phyloP scores from a whole-genome alignment of 169 alveolate species.

The Plasmodium berghei region DNA sequence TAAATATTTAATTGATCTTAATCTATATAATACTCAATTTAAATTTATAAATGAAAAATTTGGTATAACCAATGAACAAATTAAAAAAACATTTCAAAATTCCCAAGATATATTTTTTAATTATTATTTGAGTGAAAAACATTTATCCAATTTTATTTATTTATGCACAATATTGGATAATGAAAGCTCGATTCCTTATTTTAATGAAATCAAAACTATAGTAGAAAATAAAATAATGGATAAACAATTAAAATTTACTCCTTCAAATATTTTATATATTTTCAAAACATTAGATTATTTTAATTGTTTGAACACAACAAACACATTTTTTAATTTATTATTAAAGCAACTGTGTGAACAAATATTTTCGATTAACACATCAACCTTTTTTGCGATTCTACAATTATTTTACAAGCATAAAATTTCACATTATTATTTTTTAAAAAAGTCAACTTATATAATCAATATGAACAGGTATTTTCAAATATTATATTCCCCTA shows the following conservation, averaged over 20 bases:
- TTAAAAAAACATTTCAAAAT: constrained; percentile 32
- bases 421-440: constrained; percentile 55
- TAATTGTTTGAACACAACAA: constrained; percentile 12
- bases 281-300: constrained; percentile 44
- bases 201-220: constrained; percentile 31
- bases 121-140: constrained; percentile 69
- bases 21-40: constrained; percentile 24
- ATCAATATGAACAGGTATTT: constrained; percentile 58
- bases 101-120: constrained; percentile 55
- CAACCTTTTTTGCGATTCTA: constrained; percentile 27
- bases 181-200: constrained; percentile 18
- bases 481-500: neutral
- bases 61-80: constrained; percentile 41
- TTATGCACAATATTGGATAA: constrained; percentile 34
- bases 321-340: constrained; percentile 17
- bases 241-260: constrained; percentile 23
- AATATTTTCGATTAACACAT: constrained; percentile 22
- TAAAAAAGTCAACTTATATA: constrained; percentile 41
- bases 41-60: constrained; percentile 43
- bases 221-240: constrained; percentile 28
- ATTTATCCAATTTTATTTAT: constrained; percentile 55
- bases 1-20: constrained; percentile 27
- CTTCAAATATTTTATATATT: constrained; percentile 41
- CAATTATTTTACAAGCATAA: constrained; percentile 34
- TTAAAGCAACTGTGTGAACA: constrained; percentile 47